phyloP scores from a whole-genome alignment of 176 grass and related monocot species.

The Zea mays region Zm-B73-REFERENCE-NAM-5.0 NC_050097.1:207354001-207354500 shows the following conservation, averaged over 20 bases:
- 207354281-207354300: not conserved
- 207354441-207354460: not conserved
- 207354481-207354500: no score
- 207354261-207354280: not conserved
- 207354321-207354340: not conserved
- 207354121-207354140: constrained; percentile 80
- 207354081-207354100: constrained; percentile 49
- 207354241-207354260: constrained; percentile 15
- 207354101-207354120: constrained; percentile 74
- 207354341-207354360: not conserved
- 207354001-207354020: constrained; percentile 20
- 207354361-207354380: constrained; percentile 16
- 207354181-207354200: constrained; percentile 48
- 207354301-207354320: not conserved
- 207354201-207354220: constrained; percentile 60
- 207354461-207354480: no score
- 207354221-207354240: constrained; percentile 24
- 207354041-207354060: constrained; percentile 52
- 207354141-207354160: constrained; percentile 96
- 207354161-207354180: constrained; percentile 14
- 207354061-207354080: constrained; percentile 82
- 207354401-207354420: not conserved
- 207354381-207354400: constrained; percentile 14
- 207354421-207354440: not conserved
- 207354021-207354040: not conserved